Conservation (phyloP, 768 basidiomycete species). For the Fomitopsis serialis region DNA sequence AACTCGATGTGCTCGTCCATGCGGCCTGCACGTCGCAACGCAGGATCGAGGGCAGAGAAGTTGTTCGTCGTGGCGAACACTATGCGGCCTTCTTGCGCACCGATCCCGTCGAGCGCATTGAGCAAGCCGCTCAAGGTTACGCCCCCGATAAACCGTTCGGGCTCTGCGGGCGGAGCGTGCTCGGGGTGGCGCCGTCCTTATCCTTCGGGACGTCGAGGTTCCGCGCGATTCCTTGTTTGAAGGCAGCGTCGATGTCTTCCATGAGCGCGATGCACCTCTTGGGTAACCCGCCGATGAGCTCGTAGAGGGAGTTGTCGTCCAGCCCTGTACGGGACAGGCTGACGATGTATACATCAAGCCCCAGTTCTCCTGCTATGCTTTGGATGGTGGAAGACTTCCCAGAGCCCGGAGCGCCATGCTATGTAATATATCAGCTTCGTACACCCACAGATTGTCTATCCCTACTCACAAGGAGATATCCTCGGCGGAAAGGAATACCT, state of each 20-base stretch:
- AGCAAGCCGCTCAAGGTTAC: conserved; percentile 71
- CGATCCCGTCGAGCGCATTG: conserved; percentile 76
- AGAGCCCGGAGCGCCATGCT: conserved; percentile 71
- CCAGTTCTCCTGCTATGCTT: conserved; percentile 72
- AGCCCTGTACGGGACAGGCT: conserved; percentile 58
- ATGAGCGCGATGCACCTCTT: conserved; percentile 70
- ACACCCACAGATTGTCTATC: conserved; percentile 5
- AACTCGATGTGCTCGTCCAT: conserved; percentile 81
- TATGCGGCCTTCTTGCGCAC: conserved; percentile 78
- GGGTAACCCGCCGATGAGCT: conserved; percentile 60
- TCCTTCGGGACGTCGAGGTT: conserved; percentile 8
- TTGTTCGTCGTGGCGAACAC: conserved; percentile 79
- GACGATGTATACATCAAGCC: conserved; percentile 67
- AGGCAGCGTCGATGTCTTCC: conserved; percentile 83
- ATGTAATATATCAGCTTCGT: conserved; percentile 1
- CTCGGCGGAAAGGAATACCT: conserved; percentile 72
- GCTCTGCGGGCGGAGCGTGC: not conserved
- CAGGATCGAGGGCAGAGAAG: conserved; percentile 63
- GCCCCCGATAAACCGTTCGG: conserved; percentile 9
- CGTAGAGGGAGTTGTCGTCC: conserved; percentile 54
- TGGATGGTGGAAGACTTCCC: conserved; percentile 81
- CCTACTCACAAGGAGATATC: conserved; percentile 55
- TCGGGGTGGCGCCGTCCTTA: not conserved
- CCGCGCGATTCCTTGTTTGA: conserved; percentile 27
- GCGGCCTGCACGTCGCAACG: conserved; percentile 71